Base-by-base conservation (phyloP, 228 moss, liverwort and hornwort species). In the Sphagnum magellanicum region DNA sequence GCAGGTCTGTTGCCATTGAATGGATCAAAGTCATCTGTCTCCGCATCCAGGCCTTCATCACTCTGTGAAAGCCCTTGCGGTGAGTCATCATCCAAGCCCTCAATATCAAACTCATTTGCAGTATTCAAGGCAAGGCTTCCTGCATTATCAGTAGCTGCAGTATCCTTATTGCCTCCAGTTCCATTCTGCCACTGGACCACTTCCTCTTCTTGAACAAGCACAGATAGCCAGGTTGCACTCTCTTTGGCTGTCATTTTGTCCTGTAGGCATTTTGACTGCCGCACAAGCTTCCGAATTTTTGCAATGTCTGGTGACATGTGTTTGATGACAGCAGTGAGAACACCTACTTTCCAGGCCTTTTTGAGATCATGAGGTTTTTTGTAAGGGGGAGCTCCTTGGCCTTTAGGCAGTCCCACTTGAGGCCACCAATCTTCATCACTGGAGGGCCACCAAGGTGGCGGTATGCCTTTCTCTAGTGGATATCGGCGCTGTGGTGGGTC, bases 191-290 rank as follows among this genome's bases (percentile, higher is more conserved):
- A 91, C 15, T 90, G 82, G 6, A 92, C 93, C 55, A 87, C 69
- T 53, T 83, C 70, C 68, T 98, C 98, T 79, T 98, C 98, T 68
- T 90, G 91, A 68, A 85, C 87, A 67, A 98, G 67, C 48, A 98
- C 98, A 49, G 90, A 82, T 6, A 93, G 85, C 98, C 98, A 98
- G 5, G 93, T 98, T 50, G 98, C 93, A 32, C 98, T 98, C 79
- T 98, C 98, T 76, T 98, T 98, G 6, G 98, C 98, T 10, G 98
- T 98, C 98, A 98, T 98, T 81, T 98, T 98, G 65, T 98, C 98
- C 66, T 98, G 98, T 51, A 98, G 71, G 52, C 93, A 92, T 74
- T 98, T 98, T 10, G 93, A 93, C 87, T 98, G 98, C 60, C 91
- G 82, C 50, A 98, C 98, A 12, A 98, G 75, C 74, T 98, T 98